Base-by-base conservation (phyloP, 805 yeast genomes). In the Candida nemodendra region DNA sequence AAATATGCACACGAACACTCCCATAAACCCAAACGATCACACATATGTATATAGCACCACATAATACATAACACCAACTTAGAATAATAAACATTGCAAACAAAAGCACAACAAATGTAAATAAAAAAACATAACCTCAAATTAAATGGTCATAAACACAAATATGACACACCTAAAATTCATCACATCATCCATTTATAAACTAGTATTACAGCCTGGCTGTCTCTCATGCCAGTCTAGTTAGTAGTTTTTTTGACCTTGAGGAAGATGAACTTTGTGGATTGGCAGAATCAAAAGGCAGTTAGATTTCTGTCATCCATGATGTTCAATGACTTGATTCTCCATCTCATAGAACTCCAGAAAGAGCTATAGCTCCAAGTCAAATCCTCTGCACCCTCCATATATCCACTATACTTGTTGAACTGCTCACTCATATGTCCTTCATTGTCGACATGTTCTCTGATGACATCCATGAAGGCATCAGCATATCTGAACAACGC, bases 291-390 rank as follows among this genome's bases (percentile, higher is more conserved):
- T n/a, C n/a, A n/a, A n/a, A n/a, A n/a, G n/a, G n/a, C n/a, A n/a
- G n/a, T n/a, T n/a, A n/a, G n/a, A n/a, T n/a, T 45, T 26, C 37
- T 43, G n/a, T 44, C 47, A 18, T 45, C 39, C 49, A 57, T 51
- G 19, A 54, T 47, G 9, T 53, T 40, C 11, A 63, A 34, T 1
- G 71, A 72, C 47, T 61, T 72, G 21, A 53, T 47, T 59, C 93
- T 78, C 80, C 85, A 76, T 57, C 81, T 70, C 40, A 74, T 65
- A 9, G 91, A 78, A 48, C 78, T 74, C 78, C 83, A 80, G 31
- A 84, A 76, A 4, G 95, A 73, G 22, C 88, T 78, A 57, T 87
- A 87, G 44, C 95, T 83, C 98, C 98, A 91, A 4, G 97, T 90
- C 50, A 91, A 74, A 51, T 85, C 77, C 38, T 66, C 63, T 0